Conservation (phyloP, 495 filamentous ascomycete genomes). For the Xylaria sp. region DNA sequence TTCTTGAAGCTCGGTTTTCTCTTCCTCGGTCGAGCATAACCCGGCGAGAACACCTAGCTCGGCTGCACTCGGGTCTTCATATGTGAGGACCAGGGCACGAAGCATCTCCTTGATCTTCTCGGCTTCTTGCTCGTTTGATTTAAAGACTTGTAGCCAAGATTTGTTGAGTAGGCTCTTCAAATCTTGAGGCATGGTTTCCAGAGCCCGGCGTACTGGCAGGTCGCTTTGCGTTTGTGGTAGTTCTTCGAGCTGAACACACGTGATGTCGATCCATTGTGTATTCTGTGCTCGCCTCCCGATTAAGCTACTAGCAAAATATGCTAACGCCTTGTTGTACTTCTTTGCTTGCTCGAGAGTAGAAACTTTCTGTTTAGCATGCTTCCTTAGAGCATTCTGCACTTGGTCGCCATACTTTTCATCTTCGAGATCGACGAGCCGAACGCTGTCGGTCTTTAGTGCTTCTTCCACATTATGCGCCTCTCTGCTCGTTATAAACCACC, state of each 20-base stretch:
- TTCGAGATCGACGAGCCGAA: constrained; percentile 39
- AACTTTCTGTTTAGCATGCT: constrained; percentile 37
- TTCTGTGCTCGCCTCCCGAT: constrained; percentile 44
- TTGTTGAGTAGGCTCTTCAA: constrained; percentile 41
- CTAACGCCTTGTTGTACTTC: constrained; percentile 44
- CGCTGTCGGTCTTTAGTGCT: constrained; percentile 33
- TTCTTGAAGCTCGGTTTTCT: constrained; percentile 37
- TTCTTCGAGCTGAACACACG: constrained; percentile 42
- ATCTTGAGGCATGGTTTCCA: constrained; percentile 45
- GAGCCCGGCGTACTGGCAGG: constrained; percentile 38
- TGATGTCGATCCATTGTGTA: constrained; percentile 48
- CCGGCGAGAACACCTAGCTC: constrained; percentile 45
- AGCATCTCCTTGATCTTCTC: constrained; percentile 47
- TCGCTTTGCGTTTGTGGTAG: constrained; percentile 40
- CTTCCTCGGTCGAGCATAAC: constrained; percentile 35
- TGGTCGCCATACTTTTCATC: constrained; percentile 43
- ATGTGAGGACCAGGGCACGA: constrained; percentile 44
- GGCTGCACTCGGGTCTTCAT: constrained; percentile 43
- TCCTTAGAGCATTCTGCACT: constrained; percentile 39
- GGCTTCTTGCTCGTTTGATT: constrained; percentile 43
- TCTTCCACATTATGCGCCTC: constrained; percentile 39
- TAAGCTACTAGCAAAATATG: constrained; percentile 46
- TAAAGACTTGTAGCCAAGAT: constrained; percentile 46
- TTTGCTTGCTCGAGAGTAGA: constrained; percentile 39
- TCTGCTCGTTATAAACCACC: constrained; percentile 46